Evolutionary conservation across 2,329 filamentous ascomycete genomes (phyloP).

Genomic region (Pyricularia sp.): DNA sequence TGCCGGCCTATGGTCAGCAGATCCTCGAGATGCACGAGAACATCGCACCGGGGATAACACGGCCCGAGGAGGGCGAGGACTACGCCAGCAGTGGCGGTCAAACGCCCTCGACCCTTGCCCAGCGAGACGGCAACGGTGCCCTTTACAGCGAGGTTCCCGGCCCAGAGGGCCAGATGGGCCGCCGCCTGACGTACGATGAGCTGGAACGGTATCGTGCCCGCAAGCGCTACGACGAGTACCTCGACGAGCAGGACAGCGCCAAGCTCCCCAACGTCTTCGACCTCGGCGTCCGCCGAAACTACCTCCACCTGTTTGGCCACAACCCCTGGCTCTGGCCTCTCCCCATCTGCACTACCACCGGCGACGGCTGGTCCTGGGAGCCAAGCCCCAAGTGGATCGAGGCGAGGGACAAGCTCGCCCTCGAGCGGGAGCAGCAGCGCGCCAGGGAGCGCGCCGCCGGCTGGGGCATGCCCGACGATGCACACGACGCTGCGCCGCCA

Average conservation of each 20-base stretch:
- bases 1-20: conserved; percentile 56
- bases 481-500: conserved; percentile 6
- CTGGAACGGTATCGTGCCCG: conserved; percentile 41
- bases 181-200: conserved; percentile 39
- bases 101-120: conserved; percentile 5
- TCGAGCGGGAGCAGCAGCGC: conserved; percentile 45
- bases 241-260: conserved; percentile 79
- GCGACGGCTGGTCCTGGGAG: conserved; percentile 93
- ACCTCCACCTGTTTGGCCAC: conserved; percentile 70
- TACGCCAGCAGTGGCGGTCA: conserved; percentile 13
- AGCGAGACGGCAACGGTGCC: conserved; percentile 4
- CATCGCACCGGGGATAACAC: conserved; percentile 63
- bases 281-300: conserved; percentile 68
- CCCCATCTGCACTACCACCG: conserved; percentile 72
- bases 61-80: conserved; percentile 70
- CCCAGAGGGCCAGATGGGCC: conserved; percentile 19
- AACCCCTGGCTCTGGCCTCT: conserved; percentile 61
- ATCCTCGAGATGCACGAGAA: conserved; percentile 73
- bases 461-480: conserved; percentile 39
- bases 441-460: conserved; percentile 52
- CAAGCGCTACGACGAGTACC: conserved; percentile 54
- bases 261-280: conserved; percentile 91
- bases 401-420: conserved; percentile 49
- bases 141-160: conserved; percentile 2
- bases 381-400: conserved; percentile 66